Percentiles rank a stretch among this genome's conserved stretches.
phyloP scores from a whole-genome alignment of 2,329 filamentous ascomycete species.

The Alternaria viburni region DNA sequence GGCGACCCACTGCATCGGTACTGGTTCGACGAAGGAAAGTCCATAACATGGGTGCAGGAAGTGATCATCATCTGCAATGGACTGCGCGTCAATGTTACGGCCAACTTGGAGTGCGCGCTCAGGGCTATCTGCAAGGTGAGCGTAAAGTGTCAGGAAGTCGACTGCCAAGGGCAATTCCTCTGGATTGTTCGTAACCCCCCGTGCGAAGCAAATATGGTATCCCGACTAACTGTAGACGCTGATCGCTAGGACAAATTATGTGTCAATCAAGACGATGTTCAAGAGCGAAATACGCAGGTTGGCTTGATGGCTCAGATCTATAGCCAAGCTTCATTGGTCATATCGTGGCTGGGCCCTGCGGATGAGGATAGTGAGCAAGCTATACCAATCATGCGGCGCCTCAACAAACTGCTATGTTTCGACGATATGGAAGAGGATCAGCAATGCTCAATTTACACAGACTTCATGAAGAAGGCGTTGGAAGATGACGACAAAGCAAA shows the following conservation, averaged over 20 bases:
- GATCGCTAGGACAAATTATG: slow-evolving; percentile 13
- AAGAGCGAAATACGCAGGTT: slow-evolving; percentile 16
- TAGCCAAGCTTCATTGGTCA: not conserved
- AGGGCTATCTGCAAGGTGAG: not conserved
- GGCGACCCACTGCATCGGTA: slow-evolving; percentile 3
- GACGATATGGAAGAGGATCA: not conserved
- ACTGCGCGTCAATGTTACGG: not conserved
- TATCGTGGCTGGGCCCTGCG: slow-evolving; percentile 18
- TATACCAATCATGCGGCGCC: not conserved
- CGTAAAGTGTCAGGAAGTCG: too few relatives aligned
- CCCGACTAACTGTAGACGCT: not conserved
- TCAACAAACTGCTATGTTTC: not conserved
- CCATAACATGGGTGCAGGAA: not conserved
- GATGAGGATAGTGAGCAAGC: not conserved
- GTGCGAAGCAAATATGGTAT: not conserved
- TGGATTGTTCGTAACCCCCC: not conserved
- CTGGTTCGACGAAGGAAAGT: not conserved
- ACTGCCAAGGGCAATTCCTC: not conserved
- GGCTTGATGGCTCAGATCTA: slow-evolving; percentile 17
- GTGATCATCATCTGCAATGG: not conserved
- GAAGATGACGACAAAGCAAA: not conserved
- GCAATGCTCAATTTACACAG: not conserved
- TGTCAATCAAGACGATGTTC: slow-evolving; percentile 13
- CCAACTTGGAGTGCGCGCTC: not conserved
- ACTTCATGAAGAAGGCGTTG: not conserved